Percentiles rank a stretch among this genome's conserved stretches.
Evolutionary conservation across 73 alveolate species (phyloP).

Genomic region (Paramecium sonneborni): DNA sequence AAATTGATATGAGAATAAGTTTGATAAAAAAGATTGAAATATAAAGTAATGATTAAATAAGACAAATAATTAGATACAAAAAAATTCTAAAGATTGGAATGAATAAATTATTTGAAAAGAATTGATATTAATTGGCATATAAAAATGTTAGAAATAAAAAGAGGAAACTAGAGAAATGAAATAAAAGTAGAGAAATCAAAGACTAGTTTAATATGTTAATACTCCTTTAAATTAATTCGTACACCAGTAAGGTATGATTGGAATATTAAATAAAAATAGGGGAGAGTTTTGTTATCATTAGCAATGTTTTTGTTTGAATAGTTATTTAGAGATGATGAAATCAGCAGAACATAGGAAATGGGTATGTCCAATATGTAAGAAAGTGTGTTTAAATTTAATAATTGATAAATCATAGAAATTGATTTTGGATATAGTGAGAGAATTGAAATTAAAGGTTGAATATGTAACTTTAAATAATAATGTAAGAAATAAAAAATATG

Average conservation of each 20-base stretch:
- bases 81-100: too few species aligned
- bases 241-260: neutral
- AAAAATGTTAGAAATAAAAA: neutral
- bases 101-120: too few species aligned
- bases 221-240: neutral
- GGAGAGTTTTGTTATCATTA: constrained; percentile 19
- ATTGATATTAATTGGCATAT: neutral
- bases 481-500: neutral
- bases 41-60: too few species aligned
- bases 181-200: neutral
- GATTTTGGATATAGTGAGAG: neutral
- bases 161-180: neutral
- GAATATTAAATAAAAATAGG: neutral
- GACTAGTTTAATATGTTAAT: neutral
- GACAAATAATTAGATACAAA: too few species aligned
- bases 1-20: too few species aligned
- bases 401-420: neutral
- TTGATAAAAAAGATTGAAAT: too few species aligned
- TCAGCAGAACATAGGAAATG: neutral
- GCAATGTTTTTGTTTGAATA: neutral
- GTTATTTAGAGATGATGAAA: neutral
- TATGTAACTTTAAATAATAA: neutral
- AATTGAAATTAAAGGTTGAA: neutral
- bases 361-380: constrained; percentile 9
- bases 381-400: neutral